Conservation (phyloP, 1,284 basidiomycete species). For the Ganoderma lingzhi region DNA sequence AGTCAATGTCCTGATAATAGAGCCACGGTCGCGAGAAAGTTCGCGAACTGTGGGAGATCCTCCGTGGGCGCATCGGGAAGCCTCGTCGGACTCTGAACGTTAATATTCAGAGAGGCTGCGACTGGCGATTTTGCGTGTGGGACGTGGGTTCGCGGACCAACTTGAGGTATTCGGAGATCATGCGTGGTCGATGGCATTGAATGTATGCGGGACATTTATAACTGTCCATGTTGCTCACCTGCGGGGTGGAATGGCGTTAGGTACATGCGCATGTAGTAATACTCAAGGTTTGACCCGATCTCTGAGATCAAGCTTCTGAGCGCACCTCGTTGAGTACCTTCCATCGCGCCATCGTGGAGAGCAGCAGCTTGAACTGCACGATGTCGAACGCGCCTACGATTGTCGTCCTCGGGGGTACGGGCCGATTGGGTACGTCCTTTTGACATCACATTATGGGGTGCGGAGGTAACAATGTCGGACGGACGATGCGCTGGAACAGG, state of each 20-base stretch:
- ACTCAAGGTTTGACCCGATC: background rate
- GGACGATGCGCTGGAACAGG: background rate
- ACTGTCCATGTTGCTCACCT: background rate
- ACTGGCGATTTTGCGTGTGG: background rate
- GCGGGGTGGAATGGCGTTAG: background rate
- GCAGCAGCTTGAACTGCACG: background rate
- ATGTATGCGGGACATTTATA: background rate
- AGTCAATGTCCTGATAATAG: background rate
- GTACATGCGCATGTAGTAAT: background rate
- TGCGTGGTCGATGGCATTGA: background rate
- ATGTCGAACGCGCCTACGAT: background rate
- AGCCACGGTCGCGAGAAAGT: background rate
- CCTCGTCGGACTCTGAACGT: background rate
- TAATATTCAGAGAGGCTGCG: background rate
- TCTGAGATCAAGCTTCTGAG: background rate
- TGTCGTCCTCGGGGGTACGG: background rate
- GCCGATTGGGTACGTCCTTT: background rate
- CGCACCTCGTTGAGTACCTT: background rate
- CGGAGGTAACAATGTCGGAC: background rate
- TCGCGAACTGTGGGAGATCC: background rate
- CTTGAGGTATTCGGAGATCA: background rate
- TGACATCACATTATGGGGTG: background rate
- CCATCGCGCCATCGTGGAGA: background rate
- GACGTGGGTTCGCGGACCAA: background rate
- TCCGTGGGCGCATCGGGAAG: background rate